Conservation (phyloP, 2,329 filamentous ascomycete genomes). For the Trichoderma afroharzianum region DNA sequence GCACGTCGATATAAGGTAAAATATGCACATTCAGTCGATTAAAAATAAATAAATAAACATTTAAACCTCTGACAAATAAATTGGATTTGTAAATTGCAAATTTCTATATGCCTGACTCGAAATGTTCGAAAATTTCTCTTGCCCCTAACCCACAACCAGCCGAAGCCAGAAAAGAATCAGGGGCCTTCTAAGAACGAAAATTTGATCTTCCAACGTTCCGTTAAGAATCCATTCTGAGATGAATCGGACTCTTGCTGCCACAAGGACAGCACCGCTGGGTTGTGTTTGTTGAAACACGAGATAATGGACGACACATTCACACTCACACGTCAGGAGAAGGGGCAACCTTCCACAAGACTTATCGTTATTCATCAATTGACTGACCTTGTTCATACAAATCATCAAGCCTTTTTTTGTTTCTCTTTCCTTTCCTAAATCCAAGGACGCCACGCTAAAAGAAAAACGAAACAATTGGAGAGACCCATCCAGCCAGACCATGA, state of each 20-base stretch:
- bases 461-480: slow-evolving; percentile 19
- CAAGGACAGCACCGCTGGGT: slow-evolving; percentile 71
- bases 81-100: background rate
- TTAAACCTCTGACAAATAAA: background rate
- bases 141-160: slow-evolving; percentile 34
- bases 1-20: background rate
- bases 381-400: slow-evolving; percentile 21
- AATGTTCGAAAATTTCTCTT: slow-evolving; percentile 43
- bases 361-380: slow-evolving; percentile 22
- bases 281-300: background rate
- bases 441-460: slow-evolving; percentile 36
- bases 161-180: slow-evolving; percentile 28
- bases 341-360: background rate
- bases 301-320: background rate
- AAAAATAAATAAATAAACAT: background rate
- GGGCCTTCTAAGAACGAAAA: slow-evolving; percentile 39
- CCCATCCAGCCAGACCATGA: slow-evolving; percentile 6
- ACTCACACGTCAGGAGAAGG: background rate
- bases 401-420: background rate
- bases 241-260: slow-evolving; percentile 68
- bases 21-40: background rate
- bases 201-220: slow-evolving; percentile 74
- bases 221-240: slow-evolving; percentile 69
- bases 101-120: background rate
- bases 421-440: slow-evolving; percentile 16